These are phyloP conservation scores for Beauveria scarabaeidicola DNA, from an alignment of 2,329 filamentous ascomycete species.

Conservation along the genomic window DNA sequence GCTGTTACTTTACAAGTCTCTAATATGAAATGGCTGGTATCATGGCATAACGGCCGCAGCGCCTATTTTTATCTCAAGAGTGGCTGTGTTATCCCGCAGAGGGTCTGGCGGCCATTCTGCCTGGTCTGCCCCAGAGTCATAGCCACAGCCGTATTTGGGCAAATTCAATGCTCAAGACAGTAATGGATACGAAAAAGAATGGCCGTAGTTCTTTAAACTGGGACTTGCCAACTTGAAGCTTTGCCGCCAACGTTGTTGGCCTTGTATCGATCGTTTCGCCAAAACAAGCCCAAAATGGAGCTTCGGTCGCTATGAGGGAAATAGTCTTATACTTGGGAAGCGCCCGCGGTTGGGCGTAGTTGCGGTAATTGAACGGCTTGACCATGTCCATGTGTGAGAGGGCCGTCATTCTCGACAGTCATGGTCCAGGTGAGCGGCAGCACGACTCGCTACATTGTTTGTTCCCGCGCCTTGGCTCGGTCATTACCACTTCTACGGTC, in stretches of 20 bases:
- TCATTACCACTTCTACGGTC: background rate
- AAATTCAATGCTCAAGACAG: background rate
- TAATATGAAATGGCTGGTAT: too few species aligned
- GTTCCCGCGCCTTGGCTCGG: background rate
- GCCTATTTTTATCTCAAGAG: background rate
- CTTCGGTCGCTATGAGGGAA: background rate
- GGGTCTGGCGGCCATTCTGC: background rate
- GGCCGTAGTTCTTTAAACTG: too few species aligned
- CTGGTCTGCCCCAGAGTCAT: background rate
- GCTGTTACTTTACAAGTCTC: background rate
- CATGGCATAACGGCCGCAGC: background rate
- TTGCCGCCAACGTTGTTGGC: background rate
- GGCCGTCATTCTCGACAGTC: background rate
- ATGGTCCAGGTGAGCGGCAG: background rate
- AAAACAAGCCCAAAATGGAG: background rate
- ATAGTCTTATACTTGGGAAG: background rate
- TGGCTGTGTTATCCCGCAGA: background rate
- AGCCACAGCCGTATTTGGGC: background rate
- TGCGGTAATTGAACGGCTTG: background rate
- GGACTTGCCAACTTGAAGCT: background rate
- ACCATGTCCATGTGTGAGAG: background rate
- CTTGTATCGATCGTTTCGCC: background rate
- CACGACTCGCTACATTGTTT: background rate
- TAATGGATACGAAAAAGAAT: background rate
- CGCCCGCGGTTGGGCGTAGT: background rate